phyloP scores from a whole-genome alignment of 2,329 filamentous ascomycete species.

The Penicillium occitanis region DNA sequence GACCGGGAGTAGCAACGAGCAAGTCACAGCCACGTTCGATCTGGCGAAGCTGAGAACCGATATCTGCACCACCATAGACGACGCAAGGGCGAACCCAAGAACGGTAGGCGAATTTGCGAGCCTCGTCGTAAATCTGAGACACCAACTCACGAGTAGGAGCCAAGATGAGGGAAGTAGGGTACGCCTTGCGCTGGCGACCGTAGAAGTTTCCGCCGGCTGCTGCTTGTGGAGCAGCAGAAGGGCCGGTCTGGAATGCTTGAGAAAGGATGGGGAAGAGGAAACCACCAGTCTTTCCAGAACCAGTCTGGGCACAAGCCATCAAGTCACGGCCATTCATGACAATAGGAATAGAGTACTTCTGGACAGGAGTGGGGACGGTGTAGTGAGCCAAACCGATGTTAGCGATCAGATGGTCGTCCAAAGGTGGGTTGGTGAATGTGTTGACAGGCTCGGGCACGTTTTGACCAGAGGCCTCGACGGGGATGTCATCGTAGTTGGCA shows the following conservation, averaged over 20 bases:
- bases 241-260: constrained; percentile 91
- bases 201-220: constrained; percentile 67
- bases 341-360: constrained; percentile 99
- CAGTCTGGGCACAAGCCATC: constrained; percentile 99
- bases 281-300: constrained; percentile 99
- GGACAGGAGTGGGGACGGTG: constrained; percentile 92
- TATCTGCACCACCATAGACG: constrained; percentile 98
- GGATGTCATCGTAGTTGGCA: constrained; percentile 99
- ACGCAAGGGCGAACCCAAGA: constrained; percentile 99
- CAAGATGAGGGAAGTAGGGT: constrained; percentile 92
- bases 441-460: constrained; percentile 90
- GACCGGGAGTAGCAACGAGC: constrained; percentile 92
- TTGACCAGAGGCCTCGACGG: constrained; percentile 92
- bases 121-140: constrained; percentile 96
- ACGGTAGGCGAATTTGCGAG: constrained; percentile 97
- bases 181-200: constrained; percentile 94
- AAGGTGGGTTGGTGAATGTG: constrained; percentile 87
- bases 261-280: constrained; percentile 99
- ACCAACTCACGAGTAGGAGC: constrained; percentile 97
- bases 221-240: constrained; percentile 65
- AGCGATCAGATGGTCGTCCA: constrained; percentile 86
- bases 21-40: constrained; percentile 98
- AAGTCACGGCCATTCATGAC: constrained; percentile 97
- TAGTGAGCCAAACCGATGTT: constrained; percentile 96
- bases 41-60: constrained; percentile 94